Evolutionary conservation across 371 early-diverging fungal species (phyloP).

Genomic region (Nematocida ironsii): DNA sequence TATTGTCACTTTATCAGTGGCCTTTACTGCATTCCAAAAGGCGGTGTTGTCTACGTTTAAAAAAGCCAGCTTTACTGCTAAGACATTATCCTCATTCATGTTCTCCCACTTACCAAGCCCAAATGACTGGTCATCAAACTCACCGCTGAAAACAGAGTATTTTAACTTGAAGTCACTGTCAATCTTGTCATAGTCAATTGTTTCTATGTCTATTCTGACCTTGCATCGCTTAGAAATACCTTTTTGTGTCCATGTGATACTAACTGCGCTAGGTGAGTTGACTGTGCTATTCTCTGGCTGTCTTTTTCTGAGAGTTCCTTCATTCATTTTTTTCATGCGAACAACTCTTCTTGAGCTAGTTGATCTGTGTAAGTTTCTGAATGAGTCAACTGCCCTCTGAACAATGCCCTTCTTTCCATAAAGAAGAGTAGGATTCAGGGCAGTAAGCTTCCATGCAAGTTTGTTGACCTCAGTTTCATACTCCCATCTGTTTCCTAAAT

Average conservation of each 20-base stretch:
- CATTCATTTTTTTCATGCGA: constrained; percentile 76
- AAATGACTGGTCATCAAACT: constrained; percentile 71
- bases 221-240: constrained; percentile 72
- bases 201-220: constrained; percentile 72
- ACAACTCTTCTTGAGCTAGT: constrained; percentile 77
- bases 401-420: constrained; percentile 81
- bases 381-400: constrained; percentile 87
- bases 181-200: constrained; percentile 70
- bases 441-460: constrained; percentile 82
- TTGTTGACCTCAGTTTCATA: constrained; percentile 83
- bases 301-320: constrained; percentile 73
- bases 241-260: constrained; percentile 71
- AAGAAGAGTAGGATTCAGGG: constrained; percentile 77
- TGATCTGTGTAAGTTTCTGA: constrained; percentile 78
- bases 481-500: constrained; percentile 81
- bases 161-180: constrained; percentile 71
- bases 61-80: constrained; percentile 75
- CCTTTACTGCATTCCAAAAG: constrained; percentile 72
- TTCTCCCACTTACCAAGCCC: constrained; percentile 72
- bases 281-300: constrained; percentile 39
- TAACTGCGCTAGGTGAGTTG: constrained; percentile 70
- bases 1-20: constrained; percentile 71
- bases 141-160: constrained; percentile 74
- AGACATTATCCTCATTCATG: constrained; percentile 73
- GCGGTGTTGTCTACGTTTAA: constrained; percentile 71